A percentile compares a stretch with the other conserved stretches of the same genome.
Conservation (phyloP, 1,284 basidiomycete genomes). For the Trametes polyzona region DNA sequence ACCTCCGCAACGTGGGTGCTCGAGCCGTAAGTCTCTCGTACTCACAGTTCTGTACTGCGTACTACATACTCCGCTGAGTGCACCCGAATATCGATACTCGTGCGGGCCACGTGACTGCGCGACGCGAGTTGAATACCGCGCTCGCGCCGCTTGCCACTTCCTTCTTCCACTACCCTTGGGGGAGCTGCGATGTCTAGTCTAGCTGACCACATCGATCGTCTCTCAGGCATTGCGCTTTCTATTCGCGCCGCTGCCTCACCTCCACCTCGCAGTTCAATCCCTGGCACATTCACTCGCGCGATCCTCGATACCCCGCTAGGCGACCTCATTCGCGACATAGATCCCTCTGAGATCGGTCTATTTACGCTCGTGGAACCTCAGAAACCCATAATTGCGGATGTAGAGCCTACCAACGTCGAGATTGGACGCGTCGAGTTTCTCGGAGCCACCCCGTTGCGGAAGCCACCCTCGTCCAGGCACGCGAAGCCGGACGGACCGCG, state of each 20-base stretch:
- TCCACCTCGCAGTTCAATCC: slow-evolving; percentile 13
- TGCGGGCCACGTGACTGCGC: too few species aligned
- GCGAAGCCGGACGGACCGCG: slow-evolving; percentile 47
- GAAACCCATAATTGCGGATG: slow-evolving; percentile 32
- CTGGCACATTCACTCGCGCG: slow-evolving; percentile 56
- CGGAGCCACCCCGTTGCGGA: slow-evolving; percentile 70
- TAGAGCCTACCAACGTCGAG: slow-evolving; percentile 41
- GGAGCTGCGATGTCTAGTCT: slow-evolving; percentile 46
- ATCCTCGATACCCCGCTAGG: slow-evolving; percentile 64
- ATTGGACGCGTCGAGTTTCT: slow-evolving; percentile 66
- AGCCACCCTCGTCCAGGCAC: slow-evolving; percentile 39
- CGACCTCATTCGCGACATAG: slow-evolving; percentile 77
- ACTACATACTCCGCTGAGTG: background rate
- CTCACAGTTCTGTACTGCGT: background rate
- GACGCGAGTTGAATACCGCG: too few species aligned
- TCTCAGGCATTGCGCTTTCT: slow-evolving; percentile 40
- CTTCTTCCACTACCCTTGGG: too few species aligned
- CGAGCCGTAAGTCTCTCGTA: background rate
- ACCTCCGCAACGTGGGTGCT: too few species aligned
- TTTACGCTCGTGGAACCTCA: slow-evolving; percentile 55
- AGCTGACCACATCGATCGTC: slow-evolving; percentile 47
- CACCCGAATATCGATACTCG: too few species aligned
- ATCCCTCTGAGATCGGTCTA: slow-evolving; percentile 74
- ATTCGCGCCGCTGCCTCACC: slow-evolving; percentile 38
- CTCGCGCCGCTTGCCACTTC: too few species aligned